Base-by-base conservation (phyloP, 257 asterid species). In the Capsicum pubescens region DNA sequence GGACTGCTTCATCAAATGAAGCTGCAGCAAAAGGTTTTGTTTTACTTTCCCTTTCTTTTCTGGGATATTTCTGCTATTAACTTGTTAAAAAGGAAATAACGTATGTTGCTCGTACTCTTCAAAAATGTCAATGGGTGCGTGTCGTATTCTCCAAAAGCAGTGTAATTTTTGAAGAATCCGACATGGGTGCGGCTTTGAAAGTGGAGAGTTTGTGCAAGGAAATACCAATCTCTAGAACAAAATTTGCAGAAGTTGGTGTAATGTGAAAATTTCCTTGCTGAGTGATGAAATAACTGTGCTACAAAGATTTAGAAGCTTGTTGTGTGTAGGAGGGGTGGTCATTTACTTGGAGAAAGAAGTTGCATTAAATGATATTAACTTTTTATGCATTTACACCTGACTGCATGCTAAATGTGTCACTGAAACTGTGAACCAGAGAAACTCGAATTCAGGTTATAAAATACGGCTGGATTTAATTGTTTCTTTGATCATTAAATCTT, bases 11-110 rank as follows among this genome's bases (percentile, higher is more conserved):
- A 21, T 76, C 85, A 70, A 64, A 67, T 78, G 95, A 88, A 86
- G 77, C 88, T 35, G 54, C 84, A n/a, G 77, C 85, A 10, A 89
- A 87, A 92, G 94, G 94, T 93, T 82, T 85, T 48, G 56, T 46
- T 84, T 84, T 59, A 35, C 74, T 79, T 42, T 59, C 17, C 71
- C 58, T 67, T 19, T 52, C 15, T 61, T 26, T 76, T 76, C 64
- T 76, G 63, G 63, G 59, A 76, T 76, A 52, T 76, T 52, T 55
- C 81, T 76, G 15, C 26, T 32, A 52, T 76, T 50, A 50, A 76
- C 48, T 7, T 26, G 63, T 76, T 76, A 76, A 76, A 76, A 21
- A 13, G 44, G 44, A 74, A 74, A 21, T 74, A 74, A 21, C 32
- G 32, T 26, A 26, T 26, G 32, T 26, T 26, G 32, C 2, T 26